Percentiles rank a stretch among this genome's conserved stretches.
These are phyloP conservation scores for Colletotrichum zoysiae DNA, from an alignment of 2,329 filamentous ascomycete genomes.

Conservation along the genomic window DNA sequence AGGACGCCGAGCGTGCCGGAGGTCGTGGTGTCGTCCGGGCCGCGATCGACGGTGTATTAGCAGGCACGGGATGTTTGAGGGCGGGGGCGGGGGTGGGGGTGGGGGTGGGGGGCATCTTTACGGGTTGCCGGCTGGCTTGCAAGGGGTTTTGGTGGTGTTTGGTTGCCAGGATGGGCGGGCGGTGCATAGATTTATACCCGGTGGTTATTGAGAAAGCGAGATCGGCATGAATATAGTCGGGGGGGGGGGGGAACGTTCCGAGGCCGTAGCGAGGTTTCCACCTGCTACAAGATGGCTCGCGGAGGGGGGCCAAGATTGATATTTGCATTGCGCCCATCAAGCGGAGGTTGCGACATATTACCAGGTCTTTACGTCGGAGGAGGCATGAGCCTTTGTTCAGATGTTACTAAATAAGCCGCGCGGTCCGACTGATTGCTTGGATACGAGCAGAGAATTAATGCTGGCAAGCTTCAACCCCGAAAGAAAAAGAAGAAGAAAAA, in stretches of 20 bases:
- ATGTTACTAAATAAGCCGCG: neutral
- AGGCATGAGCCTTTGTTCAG: neutral
- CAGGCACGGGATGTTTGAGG: neutral
- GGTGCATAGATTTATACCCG: conserved; percentile 37
- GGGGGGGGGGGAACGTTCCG: no score
- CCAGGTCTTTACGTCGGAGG: neutral
- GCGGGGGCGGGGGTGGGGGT: no score
- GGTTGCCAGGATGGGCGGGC: neutral
- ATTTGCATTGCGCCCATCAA: no score
- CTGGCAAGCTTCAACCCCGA: neutral
- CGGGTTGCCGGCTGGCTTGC: neutral
- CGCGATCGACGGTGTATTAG: conserved; percentile 28
- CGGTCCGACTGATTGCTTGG: neutral
- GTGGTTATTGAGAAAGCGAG: neutral
- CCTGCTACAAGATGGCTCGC: no score
- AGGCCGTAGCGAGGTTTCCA: no score
- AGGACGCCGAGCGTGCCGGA: conserved; percentile 51
- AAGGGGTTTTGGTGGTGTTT: neutral
- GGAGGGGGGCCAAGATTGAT: no score
- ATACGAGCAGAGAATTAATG: neutral
- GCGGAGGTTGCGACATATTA: neutral
- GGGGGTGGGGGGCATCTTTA: neutral
- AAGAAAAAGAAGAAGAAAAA: no score
- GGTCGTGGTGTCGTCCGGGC: conserved; percentile 21
- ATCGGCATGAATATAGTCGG: no score